Base-by-base conservation (phyloP, 2,329 filamentous ascomycete species). In the Fusarium solani-melongenae region DNA sequence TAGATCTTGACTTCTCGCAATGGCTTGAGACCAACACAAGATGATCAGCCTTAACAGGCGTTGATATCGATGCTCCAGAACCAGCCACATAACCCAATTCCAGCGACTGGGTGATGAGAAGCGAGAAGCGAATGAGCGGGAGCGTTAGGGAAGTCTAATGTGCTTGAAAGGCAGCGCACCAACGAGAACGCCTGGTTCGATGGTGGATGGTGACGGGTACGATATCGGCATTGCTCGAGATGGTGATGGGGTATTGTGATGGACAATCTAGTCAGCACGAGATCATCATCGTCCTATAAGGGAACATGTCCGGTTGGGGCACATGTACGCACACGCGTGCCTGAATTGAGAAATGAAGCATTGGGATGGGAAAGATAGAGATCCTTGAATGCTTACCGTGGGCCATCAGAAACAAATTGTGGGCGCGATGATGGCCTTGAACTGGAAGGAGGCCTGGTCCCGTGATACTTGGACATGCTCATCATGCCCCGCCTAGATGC, bases 361-460 rank as follows among this genome's bases (percentile, higher is more conserved):
- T 39, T 41, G 15, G 12, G 22, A 31, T 29, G 14, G 24, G 9
- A 58, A 53, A 53, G n/a, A 58, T 58, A 27, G 22, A 58, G 22
- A 36, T 38, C 55, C 22, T 27, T 36, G 33, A 11, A 24, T 38
- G 22, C 22, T 57, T 38, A 57, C 55, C 31, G 34, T 57, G 22
- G 55, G 34, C 36, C 53, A 36, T 27, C 41, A 53, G 71, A 73
- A 73, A 73, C 71, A 73, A 63, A 74, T 74, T 73, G 71, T 73
- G 71, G 71, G 58, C 46, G 46, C 46, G 22, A 20, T 55, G 44
- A 53, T 55, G 60, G 46, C n/a, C 36, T 39, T 53, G 62, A 51
- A 56, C 65, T 46, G 15, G 34, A 60, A 69, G 68, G 71, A 41
- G 57, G 62, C 14, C 17, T 22, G 58, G 49, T 68, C 44, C 68